Evolutionary conservation across 2,329 filamentous ascomycete species (phyloP).

Genomic region (Penicillium aurantiogriseum): DNA sequence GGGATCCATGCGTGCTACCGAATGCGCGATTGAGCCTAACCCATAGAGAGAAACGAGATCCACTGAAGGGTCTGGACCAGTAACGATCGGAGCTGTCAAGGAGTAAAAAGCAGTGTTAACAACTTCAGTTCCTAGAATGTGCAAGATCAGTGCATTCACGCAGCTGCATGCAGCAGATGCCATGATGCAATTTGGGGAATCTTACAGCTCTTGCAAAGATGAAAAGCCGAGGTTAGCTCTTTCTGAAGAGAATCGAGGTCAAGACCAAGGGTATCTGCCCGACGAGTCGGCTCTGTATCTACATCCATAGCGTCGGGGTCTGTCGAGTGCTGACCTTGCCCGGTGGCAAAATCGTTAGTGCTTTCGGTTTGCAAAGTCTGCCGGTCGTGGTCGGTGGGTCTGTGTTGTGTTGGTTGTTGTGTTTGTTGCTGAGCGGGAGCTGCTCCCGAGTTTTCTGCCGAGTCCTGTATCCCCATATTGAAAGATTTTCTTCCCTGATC

Average conservation of each 20-base stretch:
- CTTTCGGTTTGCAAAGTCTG: slow-evolving; percentile 19
- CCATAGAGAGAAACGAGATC: slow-evolving; percentile 61
- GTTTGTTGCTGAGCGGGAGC: slow-evolving; percentile 17
- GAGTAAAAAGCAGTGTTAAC: slow-evolving; percentile 43
- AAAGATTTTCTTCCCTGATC: slow-evolving; percentile 37
- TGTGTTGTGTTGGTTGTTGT: slow-evolving; percentile 28
- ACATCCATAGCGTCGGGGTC: slow-evolving; percentile 42
- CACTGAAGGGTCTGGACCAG: slow-evolving; percentile 57
- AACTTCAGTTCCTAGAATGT: slow-evolving; percentile 34
- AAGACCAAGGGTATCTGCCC: slow-evolving; percentile 27
- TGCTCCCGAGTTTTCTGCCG: slow-evolving; percentile 18
- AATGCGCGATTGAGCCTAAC: slow-evolving; percentile 55
- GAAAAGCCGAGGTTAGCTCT: slow-evolving; percentile 48
- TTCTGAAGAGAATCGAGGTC: slow-evolving; percentile 46
- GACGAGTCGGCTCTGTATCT: slow-evolving; percentile 30
- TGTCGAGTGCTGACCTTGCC: slow-evolving; percentile 14
- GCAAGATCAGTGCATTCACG: slow-evolving; percentile 27
- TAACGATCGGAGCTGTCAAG: slow-evolving; percentile 47
- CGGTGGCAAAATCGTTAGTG: slow-evolving; percentile 24
- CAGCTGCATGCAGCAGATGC: slow-evolving; percentile 31
- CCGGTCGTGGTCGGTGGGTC: slow-evolving; percentile 38
- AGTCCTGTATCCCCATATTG: slow-evolving; percentile 23
- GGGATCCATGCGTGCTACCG: slow-evolving; percentile 59
- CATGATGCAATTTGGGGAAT: slow-evolving; percentile 43
- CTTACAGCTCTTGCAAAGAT: slow-evolving; percentile 53